A percentile compares a stretch with the other conserved stretches of the same genome.
phyloP scores from a whole-genome alignment of 371 early-diverging fungal species.

The Sporodiniella umbellata region DNA sequence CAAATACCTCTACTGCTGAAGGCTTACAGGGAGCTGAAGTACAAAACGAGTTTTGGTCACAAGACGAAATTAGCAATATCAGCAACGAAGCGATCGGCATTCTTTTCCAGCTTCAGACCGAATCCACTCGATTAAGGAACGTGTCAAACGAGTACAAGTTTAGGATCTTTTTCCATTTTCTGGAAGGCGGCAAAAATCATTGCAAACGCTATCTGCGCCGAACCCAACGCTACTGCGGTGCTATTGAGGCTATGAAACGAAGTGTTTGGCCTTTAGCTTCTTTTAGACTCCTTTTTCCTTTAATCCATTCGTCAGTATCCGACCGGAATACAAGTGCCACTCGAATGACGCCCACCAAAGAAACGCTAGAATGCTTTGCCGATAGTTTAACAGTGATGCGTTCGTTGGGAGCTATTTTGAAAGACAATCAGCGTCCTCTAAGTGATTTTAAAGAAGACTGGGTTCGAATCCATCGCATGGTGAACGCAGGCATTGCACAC shows the following conservation, averaged over 20 bases:
- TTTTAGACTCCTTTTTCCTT: slow-evolving; percentile 27
- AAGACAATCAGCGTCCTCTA: slow-evolving; percentile 6
- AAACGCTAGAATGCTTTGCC: slow-evolving; percentile 16
- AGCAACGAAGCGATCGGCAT: slow-evolving; percentile 22
- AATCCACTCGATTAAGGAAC: slow-evolving; percentile 29
- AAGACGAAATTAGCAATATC: slow-evolving; percentile 61
- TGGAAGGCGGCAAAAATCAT: slow-evolving; percentile 16
- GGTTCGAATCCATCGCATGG: slow-evolving; percentile 22
- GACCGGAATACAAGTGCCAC: background rate
- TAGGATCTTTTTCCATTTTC: slow-evolving; percentile 19
- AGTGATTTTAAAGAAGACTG: slow-evolving; percentile 22
- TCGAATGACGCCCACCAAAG: slow-evolving; percentile 10
- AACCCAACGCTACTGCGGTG: slow-evolving; percentile 29
- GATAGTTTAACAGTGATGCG: slow-evolving; percentile 21
- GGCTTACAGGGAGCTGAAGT: background rate
- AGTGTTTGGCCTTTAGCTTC: slow-evolving; percentile 36
- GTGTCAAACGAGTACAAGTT: slow-evolving; percentile 33
- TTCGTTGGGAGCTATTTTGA: slow-evolving; percentile 12
- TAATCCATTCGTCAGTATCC: slow-evolving; percentile 5
- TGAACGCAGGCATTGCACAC: slow-evolving; percentile 8
- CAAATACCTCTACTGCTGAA: background rate
- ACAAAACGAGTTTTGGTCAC: slow-evolving; percentile 8
- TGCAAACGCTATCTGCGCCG: slow-evolving; percentile 20
- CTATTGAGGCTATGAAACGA: slow-evolving; percentile 34
- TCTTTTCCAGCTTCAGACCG: slow-evolving; percentile 25